phyloP scores from a whole-genome alignment of 2,329 filamentous ascomycete species.

The Fusarium anguioides region DNA sequence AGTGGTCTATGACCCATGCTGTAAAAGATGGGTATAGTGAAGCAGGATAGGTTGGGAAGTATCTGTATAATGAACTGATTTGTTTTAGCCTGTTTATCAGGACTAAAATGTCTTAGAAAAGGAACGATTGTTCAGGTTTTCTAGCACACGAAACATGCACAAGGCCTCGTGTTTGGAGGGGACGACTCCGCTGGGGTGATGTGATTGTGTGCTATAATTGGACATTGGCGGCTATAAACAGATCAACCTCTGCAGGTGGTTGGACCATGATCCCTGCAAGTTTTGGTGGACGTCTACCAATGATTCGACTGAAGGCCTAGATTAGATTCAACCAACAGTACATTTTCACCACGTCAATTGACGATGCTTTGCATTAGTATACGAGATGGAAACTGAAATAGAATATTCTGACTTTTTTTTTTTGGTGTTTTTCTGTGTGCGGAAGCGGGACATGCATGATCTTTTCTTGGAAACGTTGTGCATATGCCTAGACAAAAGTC shows the following conservation, averaged over 20 bases:
- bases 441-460: conserved; percentile 10
- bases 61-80: not conserved
- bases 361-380: conserved; percentile 22
- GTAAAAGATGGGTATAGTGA: not conserved
- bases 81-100: not conserved
- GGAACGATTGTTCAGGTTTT: not conserved
- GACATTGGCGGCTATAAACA: conserved; percentile 29
- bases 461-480: conserved; percentile 16
- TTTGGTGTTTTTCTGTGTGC: not conserved
- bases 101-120: conserved; percentile 7
- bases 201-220: conserved; percentile 32
- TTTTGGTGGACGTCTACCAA: conserved; percentile 5
- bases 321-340: not conserved
- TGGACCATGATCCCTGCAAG: conserved; percentile 26
- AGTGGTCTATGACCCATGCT: not conserved
- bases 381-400: conserved; percentile 15
- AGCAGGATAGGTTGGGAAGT: not conserved
- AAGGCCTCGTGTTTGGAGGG: conserved; percentile 24
- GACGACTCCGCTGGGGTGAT: conserved; percentile 14
- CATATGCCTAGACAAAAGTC: not conserved
- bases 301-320: not conserved
- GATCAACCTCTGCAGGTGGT: conserved; percentile 4
- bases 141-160: conserved; percentile 17
- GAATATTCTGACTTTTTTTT: not conserved
- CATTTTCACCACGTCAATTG: conserved; percentile 21